A percentile compares a stretch with the other conserved stretches of the same genome.
phyloP scores from a whole-genome alignment of 306 rosid species.

The Benincasa hispida region DNA sequence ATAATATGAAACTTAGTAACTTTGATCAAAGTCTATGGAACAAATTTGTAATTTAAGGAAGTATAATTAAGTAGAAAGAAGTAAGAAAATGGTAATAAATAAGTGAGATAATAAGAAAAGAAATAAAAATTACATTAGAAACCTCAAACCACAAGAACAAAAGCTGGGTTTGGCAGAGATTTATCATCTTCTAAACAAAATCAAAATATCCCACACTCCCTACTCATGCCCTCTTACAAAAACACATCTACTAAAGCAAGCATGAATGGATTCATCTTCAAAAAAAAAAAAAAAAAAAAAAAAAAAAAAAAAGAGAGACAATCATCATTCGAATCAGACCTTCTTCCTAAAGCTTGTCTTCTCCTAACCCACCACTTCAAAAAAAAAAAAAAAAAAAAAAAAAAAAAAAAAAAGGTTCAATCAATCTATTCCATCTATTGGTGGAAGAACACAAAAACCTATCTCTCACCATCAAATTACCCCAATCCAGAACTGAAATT shows the following conservation, averaged over 20 bases:
- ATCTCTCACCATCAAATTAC: slow-evolving; percentile 56
- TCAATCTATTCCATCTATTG: slow-evolving; percentile 6
- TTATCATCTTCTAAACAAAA: background rate
- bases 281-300: background rate
- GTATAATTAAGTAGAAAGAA: background rate
- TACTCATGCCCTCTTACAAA: background rate
- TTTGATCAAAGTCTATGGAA: no score
- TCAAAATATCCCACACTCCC: background rate
- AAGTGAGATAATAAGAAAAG: background rate
- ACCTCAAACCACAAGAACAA: slow-evolving; percentile 3
- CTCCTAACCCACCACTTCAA: background rate
- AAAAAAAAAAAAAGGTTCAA: no score
- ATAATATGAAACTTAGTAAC: no score
- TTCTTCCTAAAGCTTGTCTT: background rate
- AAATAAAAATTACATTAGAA: background rate
- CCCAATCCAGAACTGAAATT: background rate
- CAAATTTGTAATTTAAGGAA: no score
- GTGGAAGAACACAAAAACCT: slow-evolving; percentile 51
- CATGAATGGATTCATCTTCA: background rate
- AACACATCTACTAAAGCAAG: background rate
- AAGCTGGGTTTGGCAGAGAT: slow-evolving; percentile 6
- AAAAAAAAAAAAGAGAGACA: background rate
- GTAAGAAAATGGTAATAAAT: background rate
- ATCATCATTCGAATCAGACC: background rate
- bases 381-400: background rate